Conservation (phyloP, 345 rosid species). For the Citrus trifoliata region DNA sequence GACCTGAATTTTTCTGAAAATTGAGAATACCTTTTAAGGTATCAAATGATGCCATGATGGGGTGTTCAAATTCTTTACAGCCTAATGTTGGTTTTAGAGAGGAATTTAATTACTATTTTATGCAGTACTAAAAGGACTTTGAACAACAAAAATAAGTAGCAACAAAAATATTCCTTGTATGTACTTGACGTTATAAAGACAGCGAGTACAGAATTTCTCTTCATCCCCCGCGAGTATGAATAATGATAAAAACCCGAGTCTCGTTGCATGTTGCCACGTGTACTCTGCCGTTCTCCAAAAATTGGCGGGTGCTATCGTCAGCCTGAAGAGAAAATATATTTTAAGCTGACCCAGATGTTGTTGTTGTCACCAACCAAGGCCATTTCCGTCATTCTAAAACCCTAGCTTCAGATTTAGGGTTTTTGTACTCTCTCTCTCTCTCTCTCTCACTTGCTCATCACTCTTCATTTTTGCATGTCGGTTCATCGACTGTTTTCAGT, state of each 20-base stretch:
- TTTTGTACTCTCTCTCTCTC: background rate
- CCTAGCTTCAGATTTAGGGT: background rate
- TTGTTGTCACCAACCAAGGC: background rate
- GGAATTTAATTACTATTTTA: too few relatives aligned
- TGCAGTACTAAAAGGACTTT: too few relatives aligned
- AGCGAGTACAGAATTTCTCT: background rate
- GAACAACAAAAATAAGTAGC: background rate
- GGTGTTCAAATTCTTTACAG: too few relatives aligned
- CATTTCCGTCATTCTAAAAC: constrained; percentile 18
- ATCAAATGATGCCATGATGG: too few relatives aligned
- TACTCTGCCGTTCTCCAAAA: constrained; percentile 13
- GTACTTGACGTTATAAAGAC: background rate
- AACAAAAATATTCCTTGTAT: background rate
- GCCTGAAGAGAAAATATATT: background rate
- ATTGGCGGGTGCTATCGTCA: constrained; percentile 39
- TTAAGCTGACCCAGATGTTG: background rate
- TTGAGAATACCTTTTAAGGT: too few relatives aligned
- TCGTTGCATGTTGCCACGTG: constrained; percentile 42
- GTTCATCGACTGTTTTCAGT: background rate
- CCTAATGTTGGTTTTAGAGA: too few relatives aligned
- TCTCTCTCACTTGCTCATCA: background rate
- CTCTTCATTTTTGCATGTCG: background rate
- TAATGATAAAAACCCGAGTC: background rate
- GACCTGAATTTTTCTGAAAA: too few relatives aligned
- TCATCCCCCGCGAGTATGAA: background rate